A percentile compares a stretch with the other conserved stretches of the same genome.
Conservation (phyloP, 2,329 filamentous ascomycete species). For the Paracoccidioides brasiliensis region DNA sequence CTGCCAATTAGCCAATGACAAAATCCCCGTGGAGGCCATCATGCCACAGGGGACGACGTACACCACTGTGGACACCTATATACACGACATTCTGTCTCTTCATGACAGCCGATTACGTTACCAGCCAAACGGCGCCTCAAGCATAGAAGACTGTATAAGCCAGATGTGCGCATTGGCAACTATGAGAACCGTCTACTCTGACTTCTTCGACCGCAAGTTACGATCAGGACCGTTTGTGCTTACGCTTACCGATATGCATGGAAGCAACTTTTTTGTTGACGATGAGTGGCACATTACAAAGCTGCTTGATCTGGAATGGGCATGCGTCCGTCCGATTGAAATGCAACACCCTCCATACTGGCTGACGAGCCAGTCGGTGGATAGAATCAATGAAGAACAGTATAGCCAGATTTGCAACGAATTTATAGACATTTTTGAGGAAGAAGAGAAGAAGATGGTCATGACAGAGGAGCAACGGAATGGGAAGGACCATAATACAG, state of each 20-base stretch:
- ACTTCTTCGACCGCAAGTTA: constrained; percentile 17
- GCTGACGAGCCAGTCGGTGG: constrained; percentile 14
- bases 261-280: constrained; percentile 24
- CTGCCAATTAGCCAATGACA: constrained; percentile 15
- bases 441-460: constrained; percentile 9
- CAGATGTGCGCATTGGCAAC: constrained; percentile 11
- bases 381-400: constrained; percentile 8
- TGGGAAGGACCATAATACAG: neutral
- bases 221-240: constrained; percentile 22
- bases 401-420: constrained; percentile 9
- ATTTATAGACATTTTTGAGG: constrained; percentile 12
- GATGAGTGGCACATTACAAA: constrained; percentile 21
- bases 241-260: constrained; percentile 21
- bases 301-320: constrained; percentile 26
- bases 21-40: constrained; percentile 11
- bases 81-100: constrained; percentile 13
- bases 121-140: constrained; percentile 15
- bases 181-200: constrained; percentile 17
- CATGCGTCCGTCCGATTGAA: constrained; percentile 18
- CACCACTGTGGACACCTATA: constrained; percentile 15
- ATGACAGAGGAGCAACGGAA: neutral
- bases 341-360: constrained; percentile 20
- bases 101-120: constrained; percentile 15
- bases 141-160: constrained; percentile 4
- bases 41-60: constrained; percentile 15